Conservation (phyloP, 176 grass and related monocot species). For the Alloteropsis semialata region DNA sequence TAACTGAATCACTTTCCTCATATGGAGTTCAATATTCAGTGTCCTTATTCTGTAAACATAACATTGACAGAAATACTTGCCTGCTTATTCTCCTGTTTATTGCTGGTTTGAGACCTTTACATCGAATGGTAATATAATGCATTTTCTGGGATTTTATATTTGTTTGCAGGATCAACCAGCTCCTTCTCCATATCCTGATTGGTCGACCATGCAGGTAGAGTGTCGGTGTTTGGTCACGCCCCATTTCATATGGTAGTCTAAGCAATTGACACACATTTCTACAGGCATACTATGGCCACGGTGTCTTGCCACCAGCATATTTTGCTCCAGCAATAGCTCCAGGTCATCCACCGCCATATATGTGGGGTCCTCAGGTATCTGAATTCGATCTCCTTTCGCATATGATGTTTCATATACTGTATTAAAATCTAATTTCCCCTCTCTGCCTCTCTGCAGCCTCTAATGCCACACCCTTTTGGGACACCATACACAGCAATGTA, state of each 20-base stretch:
- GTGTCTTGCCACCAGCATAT: conserved; percentile 73
- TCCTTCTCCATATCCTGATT: conserved; percentile 85
- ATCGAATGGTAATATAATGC: neutral
- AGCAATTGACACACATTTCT: neutral
- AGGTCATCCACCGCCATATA: conserved; percentile 74
- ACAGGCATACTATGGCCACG: conserved; percentile 88
- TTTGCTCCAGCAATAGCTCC: conserved; percentile 62
- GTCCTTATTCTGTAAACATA: neutral
- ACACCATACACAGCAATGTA: conserved; percentile 78
- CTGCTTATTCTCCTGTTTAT: neutral
- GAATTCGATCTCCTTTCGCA: conserved; percentile 3
- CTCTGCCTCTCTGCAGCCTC: conserved; percentile 43
- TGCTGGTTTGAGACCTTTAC: neutral
- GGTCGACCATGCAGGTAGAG: conserved; percentile 75
- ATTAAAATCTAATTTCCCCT: conserved; percentile 14
- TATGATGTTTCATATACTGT: neutral
- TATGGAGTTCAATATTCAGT: neutral
- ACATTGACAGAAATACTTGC: neutral
- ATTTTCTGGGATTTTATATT: conserved; percentile 3
- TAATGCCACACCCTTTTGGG: conserved; percentile 73
- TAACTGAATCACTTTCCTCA: neutral
- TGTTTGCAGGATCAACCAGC: conserved; percentile 63
- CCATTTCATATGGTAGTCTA: neutral
- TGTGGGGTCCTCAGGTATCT: conserved; percentile 93
- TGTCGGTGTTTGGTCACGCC: conserved; percentile 7